A percentile compares a stretch with the other conserved stretches of the same genome.
These are phyloP conservation scores for Handroanthus guayacan DNA, from an alignment of 257 asterid genomes.

Conservation along the genomic window DNA sequence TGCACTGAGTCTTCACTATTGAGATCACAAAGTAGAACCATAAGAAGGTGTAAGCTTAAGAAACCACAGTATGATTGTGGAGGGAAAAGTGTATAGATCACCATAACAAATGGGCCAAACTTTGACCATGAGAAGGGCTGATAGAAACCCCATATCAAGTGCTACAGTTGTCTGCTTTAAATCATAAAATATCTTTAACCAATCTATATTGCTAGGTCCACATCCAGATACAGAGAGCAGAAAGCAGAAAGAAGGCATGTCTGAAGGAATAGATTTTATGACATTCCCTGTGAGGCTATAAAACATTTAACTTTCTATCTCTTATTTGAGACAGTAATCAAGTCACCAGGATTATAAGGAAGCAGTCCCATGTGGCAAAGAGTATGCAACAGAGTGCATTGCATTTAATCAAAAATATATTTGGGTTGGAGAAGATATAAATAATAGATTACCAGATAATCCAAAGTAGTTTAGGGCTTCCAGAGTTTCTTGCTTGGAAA, in stretches of 20 bases:
- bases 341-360: constrained; percentile 18
- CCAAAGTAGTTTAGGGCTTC: constrained; percentile 1
- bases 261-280: constrained; percentile 11
- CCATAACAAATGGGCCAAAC: background rate
- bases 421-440: background rate
- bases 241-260: background rate
- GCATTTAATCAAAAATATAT: constrained; percentile 1
- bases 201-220: background rate
- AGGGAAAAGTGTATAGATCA: constrained; percentile 1
- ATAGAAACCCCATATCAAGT: constrained; percentile 1
- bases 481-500: constrained; percentile 11
- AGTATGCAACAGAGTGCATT: background rate
- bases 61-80: background rate
- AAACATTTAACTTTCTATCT: constrained; percentile 3
- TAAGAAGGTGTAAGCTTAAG: constrained; percentile 18
- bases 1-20: background rate
- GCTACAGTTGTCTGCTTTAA: constrained; percentile 11
- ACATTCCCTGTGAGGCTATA: background rate
- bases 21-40: constrained; percentile 15
- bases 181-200: constrained; percentile 26
- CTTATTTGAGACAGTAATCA: constrained; percentile 20
- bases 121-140: constrained; percentile 12
- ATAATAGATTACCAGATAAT: constrained; percentile 9
- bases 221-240: background rate
- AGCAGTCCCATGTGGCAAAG: background rate